Evolutionary conservation across 805 yeast genomes (phyloP), one percentile per base, ranked within the genome.

Genomic region (Wickerhamomyces mucosus): DNA sequence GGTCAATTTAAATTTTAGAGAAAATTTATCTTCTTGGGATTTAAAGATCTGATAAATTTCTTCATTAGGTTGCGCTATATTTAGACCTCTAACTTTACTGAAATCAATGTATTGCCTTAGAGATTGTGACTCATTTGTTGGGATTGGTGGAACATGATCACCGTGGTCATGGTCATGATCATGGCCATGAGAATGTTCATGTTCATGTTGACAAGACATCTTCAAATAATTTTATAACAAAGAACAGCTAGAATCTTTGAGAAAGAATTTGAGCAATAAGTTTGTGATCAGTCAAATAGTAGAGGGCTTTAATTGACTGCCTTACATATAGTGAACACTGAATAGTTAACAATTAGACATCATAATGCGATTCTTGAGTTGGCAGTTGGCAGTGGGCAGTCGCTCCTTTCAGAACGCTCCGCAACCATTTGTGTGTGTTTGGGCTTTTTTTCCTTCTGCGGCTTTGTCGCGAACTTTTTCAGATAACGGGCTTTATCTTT

Each of bases 61-160:
- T 2, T 63, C 59, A n/a, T 60, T 59, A 2, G 63, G 63, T 41
- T 72, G 74, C 15, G 59, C 58, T 24, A 76, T 61, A 46, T 88
- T 88, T 39, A 84, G 57, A 0, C 79, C 83, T 3, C 69, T 58
- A 7, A 86, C 59, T 19, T 71, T 72, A 13, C 69, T 59, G 8
- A 74, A 63, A 45, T 78, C 77, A 23, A 88, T 75, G 44, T 68
- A 66, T 19, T 64, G 56, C 38, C 69, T 66, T 12, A 88, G 59
- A n/a, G 84, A 75, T 42, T 79, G 92, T 2, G 81, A 65, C 4
- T 69, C 60, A 34, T 61, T 67, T 0, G 95, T 88, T 7, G 84
- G 80, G 21, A 77, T 69, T 16, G 89, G 82, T 2, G 85, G 75
- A 10, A 53, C 39, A 36, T 60, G 59, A 26, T 55, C 51, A 15